Percentiles rank a stretch among this genome's conserved stretches.
Evolutionary conservation across 148 eudicot species (phyloP).

Genomic region (Rhododendron williamsianum): DNA sequence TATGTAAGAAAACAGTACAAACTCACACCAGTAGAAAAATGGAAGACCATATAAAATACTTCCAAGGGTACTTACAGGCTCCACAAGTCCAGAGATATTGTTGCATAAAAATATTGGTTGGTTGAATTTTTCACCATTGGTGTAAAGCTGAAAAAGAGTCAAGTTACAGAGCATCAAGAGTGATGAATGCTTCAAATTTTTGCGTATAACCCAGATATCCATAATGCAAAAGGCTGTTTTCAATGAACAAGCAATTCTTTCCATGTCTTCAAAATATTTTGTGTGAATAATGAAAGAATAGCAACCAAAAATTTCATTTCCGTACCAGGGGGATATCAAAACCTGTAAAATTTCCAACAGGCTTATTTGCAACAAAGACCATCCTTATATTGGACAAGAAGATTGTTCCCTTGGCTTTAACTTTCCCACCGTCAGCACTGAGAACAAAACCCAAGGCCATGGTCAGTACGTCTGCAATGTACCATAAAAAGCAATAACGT

Average conservation of each 20-base stretch:
- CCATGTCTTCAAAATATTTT: neutral
- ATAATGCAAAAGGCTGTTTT: neutral
- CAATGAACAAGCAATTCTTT: neutral
- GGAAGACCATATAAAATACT: neutral
- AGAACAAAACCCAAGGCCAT: constrained; percentile 7
- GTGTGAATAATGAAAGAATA: neutral
- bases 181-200: neutral
- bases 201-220: neutral
- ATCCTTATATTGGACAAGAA: constrained; percentile 86
- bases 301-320: neutral
- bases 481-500: neutral
- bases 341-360: constrained; percentile 51
- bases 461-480: constrained; percentile 3
- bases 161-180: neutral
- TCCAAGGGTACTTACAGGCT: constrained; percentile 59
- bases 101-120: constrained; percentile 92
- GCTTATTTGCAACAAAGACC: constrained; percentile 85
- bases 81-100: constrained; percentile 81
- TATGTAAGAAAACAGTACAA: neutral
- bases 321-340: constrained; percentile 96
- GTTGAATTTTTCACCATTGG: constrained; percentile 74
- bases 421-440: constrained; percentile 58
- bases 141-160: constrained; percentile 49
- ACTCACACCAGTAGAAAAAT: neutral
- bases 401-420: constrained; percentile 78